Base-by-base conservation (phyloP, 2,329 filamentous ascomycete species). In the Colletotrichum musae region DNA sequence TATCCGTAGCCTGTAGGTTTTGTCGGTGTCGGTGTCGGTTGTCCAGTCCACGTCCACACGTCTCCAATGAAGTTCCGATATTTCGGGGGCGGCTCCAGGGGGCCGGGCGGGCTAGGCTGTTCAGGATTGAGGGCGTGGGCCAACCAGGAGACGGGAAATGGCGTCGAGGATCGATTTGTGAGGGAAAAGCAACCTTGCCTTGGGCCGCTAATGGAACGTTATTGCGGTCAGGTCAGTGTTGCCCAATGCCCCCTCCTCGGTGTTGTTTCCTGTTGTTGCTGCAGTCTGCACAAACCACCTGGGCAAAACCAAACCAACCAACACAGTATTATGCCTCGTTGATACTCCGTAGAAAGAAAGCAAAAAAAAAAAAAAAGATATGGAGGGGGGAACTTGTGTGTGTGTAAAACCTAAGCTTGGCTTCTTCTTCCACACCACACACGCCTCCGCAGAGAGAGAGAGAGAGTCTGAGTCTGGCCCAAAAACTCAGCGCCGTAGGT, bases 61-160 rank as follows among this genome's bases (percentile, higher is more conserved):
- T 64, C 63, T 64, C 45, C 65, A 64, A 45, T 58, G 66, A 69
- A 69, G 60, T 65, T 69, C 62, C 62, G 66, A 69, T 69, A 66
- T 56, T 66, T 69, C 36, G 66, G 66, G 62, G 60, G 47, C 62
- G 50, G 57, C 61, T 57, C 5, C 66, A 69, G 56, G 66, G 64
- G 62, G 56, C 43, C 56, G 51, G 57, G 47, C 58, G 60, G 41
- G 66, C 62, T 60, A 57, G 51, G 32, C 39, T 54, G 62, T 50
- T 21, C 62, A 56, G 50, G 43, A 60, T 39, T n/a, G 51, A 61
- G 56, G 45, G 39, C 56, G 50, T 52, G 36, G 62, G 57, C 66
- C 62, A 69, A 66, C 66, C 56, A 69, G 61, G 56, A 60, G 51
- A 5, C 36, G 62, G 45, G 43, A 43, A 56, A 66, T 52, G 45